These are phyloP conservation scores for Chrysanthemum seticuspe DNA, from an alignment of 129 eudicot species.

Conservation along the genomic window DNA sequence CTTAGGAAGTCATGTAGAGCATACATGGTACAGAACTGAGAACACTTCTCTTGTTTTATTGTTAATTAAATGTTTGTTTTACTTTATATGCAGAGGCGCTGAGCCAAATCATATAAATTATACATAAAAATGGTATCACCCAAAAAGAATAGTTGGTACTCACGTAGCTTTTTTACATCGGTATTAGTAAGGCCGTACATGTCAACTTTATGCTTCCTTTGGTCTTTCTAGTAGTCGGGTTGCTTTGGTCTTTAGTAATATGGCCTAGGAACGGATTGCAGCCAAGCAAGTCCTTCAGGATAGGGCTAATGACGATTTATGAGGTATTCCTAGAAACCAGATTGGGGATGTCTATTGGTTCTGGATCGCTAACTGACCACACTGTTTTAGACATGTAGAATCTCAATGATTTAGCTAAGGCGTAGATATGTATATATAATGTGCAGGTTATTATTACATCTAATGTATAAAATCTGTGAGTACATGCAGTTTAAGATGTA, in stretches of 20 bases:
- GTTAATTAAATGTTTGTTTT: neutral
- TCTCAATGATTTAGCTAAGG: slow-evolving; percentile 6
- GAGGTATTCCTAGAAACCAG: slow-evolving; percentile 46
- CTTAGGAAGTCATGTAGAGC: neutral
- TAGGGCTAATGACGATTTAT: slow-evolving; percentile 67
- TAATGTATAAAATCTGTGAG: too few species aligned
- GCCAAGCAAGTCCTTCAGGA: slow-evolving; percentile 56
- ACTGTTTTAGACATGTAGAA: neutral
- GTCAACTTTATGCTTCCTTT: too few species aligned
- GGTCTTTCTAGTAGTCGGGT: slow-evolving; percentile 47
- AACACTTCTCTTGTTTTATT: neutral
- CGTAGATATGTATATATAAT: slow-evolving; percentile 2
- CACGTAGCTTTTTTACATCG: slow-evolving; percentile 26
- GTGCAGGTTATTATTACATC: neutral
- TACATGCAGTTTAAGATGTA: too few species aligned
- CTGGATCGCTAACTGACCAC: slow-evolving; percentile 38
- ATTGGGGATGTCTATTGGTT: slow-evolving; percentile 42
- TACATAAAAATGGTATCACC: neutral
- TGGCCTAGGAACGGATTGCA: slow-evolving; percentile 65
- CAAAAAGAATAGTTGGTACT: slow-evolving; percentile 32
- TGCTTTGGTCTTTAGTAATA: slow-evolving; percentile 72
- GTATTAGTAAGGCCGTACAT: too few species aligned
- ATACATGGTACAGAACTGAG: neutral
- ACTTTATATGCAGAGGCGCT: neutral
- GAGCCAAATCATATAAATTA: neutral